phyloP scores from a whole-genome alignment of 257 asterid species.

The Nicotiana tomentosiformis region DNA sequence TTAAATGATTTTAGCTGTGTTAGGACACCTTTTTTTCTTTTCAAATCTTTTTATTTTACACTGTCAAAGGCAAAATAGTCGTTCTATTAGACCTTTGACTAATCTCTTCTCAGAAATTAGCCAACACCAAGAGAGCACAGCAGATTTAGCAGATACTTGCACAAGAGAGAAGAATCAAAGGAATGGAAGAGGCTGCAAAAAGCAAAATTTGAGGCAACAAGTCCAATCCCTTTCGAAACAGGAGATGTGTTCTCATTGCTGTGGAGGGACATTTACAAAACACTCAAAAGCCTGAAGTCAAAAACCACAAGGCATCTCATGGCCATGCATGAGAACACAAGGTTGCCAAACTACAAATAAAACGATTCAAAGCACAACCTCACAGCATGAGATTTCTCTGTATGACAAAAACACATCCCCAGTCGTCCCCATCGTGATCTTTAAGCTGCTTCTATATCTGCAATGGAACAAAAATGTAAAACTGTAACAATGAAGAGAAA shows the following conservation, averaged over 20 bases:
- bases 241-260: slow-evolving; percentile 15
- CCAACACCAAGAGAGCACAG: neutral
- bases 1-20: neutral
- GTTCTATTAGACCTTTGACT: no score
- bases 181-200: neutral
- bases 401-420: slow-evolving; percentile 5
- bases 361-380: neutral
- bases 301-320: slow-evolving; percentile 5
- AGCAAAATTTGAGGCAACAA: slow-evolving; percentile 1
- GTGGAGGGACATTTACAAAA: slow-evolving; percentile 6
- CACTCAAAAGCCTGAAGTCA: slow-evolving; percentile 5
- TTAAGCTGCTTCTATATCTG: slow-evolving; percentile 12
- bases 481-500: neutral
- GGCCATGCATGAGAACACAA: slow-evolving; percentile 8
- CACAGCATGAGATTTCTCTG: slow-evolving; percentile 7
- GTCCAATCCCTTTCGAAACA: neutral
- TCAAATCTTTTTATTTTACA: neutral
- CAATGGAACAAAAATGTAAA: slow-evolving; percentile 2
- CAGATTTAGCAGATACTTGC: neutral
- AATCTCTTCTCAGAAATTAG: neutral
- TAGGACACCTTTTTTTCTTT: neutral
- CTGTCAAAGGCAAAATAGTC: neutral
- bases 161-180: neutral
- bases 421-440: neutral
- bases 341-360: neutral